A percentile compares a stretch with the other conserved stretches of the same genome.
These are phyloP conservation scores for Stemphylium lycopersici DNA, from an alignment of 2,329 filamentous ascomycete species.

Conservation along the genomic window DNA sequence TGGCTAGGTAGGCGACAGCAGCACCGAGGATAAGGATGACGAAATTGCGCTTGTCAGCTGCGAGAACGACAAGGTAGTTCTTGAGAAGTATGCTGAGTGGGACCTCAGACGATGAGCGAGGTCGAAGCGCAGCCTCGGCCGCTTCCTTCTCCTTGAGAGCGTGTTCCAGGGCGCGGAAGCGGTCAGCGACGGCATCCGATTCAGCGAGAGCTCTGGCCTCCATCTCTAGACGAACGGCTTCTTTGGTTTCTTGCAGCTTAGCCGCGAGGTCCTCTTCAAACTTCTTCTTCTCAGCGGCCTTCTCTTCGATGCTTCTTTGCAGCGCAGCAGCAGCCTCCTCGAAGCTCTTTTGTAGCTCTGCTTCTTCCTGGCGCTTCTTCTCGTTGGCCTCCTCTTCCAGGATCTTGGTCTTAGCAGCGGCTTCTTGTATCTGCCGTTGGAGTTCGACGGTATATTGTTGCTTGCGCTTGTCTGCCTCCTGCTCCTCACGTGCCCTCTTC, in stretches of 20 bases:
- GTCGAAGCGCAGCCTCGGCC: constrained; percentile 16
- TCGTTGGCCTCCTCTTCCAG: constrained; percentile 35
- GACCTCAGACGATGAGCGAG: constrained; percentile 48
- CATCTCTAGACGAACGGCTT: constrained; percentile 40
- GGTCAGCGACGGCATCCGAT: constrained; percentile 35
- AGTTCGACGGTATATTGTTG: constrained; percentile 40
- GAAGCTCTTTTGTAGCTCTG: constrained; percentile 33
- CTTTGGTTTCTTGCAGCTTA: constrained; percentile 42
- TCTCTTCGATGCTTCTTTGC: constrained; percentile 35
- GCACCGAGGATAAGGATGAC: constrained; percentile 55
- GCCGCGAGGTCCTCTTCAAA: constrained; percentile 35
- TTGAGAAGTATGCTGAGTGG: constrained; percentile 59
- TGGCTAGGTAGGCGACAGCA: constrained; percentile 51
- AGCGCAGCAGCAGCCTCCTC: constrained; percentile 36
- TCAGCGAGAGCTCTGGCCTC: constrained; percentile 39
- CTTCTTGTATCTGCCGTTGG: constrained; percentile 41
- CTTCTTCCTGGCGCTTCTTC: constrained; percentile 34
- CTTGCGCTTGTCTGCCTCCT: constrained; percentile 38
- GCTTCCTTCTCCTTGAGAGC: constrained; percentile 30
- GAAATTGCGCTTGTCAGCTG: constrained; percentile 61
- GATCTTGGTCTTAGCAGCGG: constrained; percentile 36
- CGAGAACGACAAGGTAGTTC: constrained; percentile 60
- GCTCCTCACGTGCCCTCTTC: constrained; percentile 53
- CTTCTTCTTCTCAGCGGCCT: constrained; percentile 34
- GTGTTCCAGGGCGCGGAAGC: constrained; percentile 38